Conservation (phyloP, 805 yeast species). For the Hanseniaspora pseudoguilliermondii region DNA sequence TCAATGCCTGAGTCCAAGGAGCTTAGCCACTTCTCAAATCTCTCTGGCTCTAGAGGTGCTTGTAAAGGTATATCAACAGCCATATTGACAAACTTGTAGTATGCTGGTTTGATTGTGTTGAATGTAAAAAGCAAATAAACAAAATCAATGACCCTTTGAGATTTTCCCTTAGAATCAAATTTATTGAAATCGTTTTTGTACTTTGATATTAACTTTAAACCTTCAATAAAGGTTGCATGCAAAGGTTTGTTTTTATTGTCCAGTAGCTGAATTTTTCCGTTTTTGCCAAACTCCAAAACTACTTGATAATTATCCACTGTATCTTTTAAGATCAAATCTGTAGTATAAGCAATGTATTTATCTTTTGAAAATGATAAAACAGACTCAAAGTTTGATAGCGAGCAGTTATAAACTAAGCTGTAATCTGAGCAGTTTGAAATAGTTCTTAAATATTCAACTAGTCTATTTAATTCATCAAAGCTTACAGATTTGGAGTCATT, state of each 20-base stretch:
- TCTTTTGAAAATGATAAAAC: not conserved
- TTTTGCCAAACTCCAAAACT: not conserved
- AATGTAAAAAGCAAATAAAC: slow-evolving; percentile 3
- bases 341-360: slow-evolving; percentile 10
- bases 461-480: slow-evolving; percentile 22
- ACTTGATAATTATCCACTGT: not conserved
- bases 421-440: slow-evolving; percentile 14
- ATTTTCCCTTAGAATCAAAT: slow-evolving; percentile 6
- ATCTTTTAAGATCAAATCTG: slow-evolving; percentile 11
- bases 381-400: slow-evolving; percentile 7
- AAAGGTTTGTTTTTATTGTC: not conserved
- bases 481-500: slow-evolving; percentile 19
- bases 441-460: slow-evolving; percentile 21
- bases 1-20: not conserved
- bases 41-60: slow-evolving; percentile 10
- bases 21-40: slow-evolving; percentile 1
- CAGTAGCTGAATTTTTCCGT: not conserved
- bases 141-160: slow-evolving; percentile 11
- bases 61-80: slow-evolving; percentile 11
- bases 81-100: slow-evolving; percentile 1
- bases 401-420: not conserved
- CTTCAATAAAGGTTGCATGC: slow-evolving; percentile 10
- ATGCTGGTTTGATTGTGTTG: slow-evolving; percentile 11
- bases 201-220: slow-evolving; percentile 3
- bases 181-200: not conserved